Evolutionary conservation across 495 filamentous ascomycete species (phyloP), one percentile per base, ranked within the genome.

Genomic region (Oleoguttula mirabilis): DNA sequence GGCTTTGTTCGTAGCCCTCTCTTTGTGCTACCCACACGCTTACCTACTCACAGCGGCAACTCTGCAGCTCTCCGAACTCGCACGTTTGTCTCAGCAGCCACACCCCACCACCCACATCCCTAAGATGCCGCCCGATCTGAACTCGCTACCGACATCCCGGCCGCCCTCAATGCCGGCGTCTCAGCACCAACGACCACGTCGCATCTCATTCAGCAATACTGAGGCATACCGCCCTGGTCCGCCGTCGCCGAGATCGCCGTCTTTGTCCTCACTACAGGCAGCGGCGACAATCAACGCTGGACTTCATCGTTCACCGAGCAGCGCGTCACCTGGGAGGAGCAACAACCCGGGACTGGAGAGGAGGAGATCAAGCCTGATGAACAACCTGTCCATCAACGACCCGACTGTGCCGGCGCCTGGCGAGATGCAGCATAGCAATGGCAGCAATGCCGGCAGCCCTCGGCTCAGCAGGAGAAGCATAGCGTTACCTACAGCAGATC

Each of bases 361-460:
- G 36, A 70, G 80, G 45, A 70, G 79, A 21, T 86, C 82, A 10
- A 71, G 71, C 24, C 72, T 82, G 27, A 69, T 82, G 25, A 77
- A 80, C 70, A 84, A 81, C 60, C 59, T 88, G 15, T 77, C 78
- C 54, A 66, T 82, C 39, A 82, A 79, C 56, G 81, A 87, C 58
- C 73, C 76, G 1, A 55, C 62, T 21, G 37, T 77, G 8, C 77
- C 77, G 10, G 65, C 61, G 0, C 72, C 78, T 4, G 80, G 77
- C 43, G 77, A 84, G 55, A 69, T 79, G 37, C 56, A 62, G 47
- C 50, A 51, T 38, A 32, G 31, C 24, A 39, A 28, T 30, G 30
- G 38, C 8, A 45, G 58, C 32, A 69, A 35, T 60, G 66, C 47
- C 57, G 76, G 52, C 70, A 51, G 47, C 64, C 47, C 61, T 70